Conservation (phyloP, 495 filamentous ascomycete species). For the Aspergillus sclerotioniger region DNA sequence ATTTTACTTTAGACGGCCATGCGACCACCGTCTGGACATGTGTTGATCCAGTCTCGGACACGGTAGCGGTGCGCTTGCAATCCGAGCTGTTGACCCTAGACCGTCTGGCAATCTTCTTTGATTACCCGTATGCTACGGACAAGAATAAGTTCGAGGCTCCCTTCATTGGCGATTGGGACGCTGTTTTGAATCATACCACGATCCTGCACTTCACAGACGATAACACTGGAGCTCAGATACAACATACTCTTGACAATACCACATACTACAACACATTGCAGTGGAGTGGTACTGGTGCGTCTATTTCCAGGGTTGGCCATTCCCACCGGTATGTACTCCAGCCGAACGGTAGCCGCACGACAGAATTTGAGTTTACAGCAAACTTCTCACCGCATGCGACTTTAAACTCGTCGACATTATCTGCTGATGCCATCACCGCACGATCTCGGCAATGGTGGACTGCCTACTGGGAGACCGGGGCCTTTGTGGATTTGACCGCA, state of each 20-base stretch:
- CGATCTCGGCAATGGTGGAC: constrained; percentile 8
- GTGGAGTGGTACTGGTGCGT: not conserved
- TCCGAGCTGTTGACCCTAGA: constrained; percentile 1
- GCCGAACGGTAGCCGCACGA: not conserved
- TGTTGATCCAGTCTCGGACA: constrained; percentile 4
- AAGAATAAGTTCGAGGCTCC: constrained; percentile 15
- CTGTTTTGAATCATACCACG: constrained; percentile 3
- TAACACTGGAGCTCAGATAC: not conserved
- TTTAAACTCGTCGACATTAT: not conserved
- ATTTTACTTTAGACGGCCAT: constrained; percentile 11
- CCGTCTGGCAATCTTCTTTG: constrained; percentile 9
- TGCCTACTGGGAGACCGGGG: constrained; percentile 11
- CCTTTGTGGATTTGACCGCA: constrained; percentile 11
- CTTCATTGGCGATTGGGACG: constrained; percentile 11
- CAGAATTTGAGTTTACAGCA: not conserved
- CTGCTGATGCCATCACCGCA: not conserved
- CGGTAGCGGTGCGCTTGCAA: constrained; percentile 5
- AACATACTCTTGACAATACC: constrained; percentile 3
- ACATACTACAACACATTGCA: constrained; percentile 8
- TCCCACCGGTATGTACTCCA: constrained; percentile 6
- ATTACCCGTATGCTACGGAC: constrained; percentile 12
- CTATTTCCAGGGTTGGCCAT: not conserved
- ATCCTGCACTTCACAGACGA: not conserved
- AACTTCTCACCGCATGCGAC: not conserved
- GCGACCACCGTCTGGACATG: not conserved